A percentile compares a stretch with the other conserved stretches of the same genome.
Conservation (phyloP, 148 eudicot species). For the Rhododendron griersonianum region DNA sequence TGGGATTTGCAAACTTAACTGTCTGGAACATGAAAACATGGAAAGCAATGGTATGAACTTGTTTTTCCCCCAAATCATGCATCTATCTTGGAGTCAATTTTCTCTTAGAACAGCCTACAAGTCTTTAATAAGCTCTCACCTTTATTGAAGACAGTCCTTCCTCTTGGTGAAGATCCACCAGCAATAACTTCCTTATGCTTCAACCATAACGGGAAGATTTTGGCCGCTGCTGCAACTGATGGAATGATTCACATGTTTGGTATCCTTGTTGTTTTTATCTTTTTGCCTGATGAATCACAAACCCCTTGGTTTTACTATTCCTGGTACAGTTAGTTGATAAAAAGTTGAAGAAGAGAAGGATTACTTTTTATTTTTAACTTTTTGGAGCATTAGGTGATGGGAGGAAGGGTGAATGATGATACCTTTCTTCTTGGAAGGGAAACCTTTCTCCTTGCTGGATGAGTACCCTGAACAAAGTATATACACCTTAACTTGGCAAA, state of each 20-base stretch:
- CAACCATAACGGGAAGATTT: slow-evolving; percentile 96
- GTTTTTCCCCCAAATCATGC: slow-evolving; percentile 10
- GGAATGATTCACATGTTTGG: slow-evolving; percentile 99
- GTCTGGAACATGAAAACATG: slow-evolving; percentile 99
- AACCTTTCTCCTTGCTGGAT: neutral
- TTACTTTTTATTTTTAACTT: neutral
- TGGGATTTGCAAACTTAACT: slow-evolving; percentile 76
- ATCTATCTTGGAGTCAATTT: neutral
- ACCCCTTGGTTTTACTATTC: neutral
- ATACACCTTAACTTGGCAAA: slow-evolving; percentile 41
- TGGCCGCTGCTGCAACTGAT: slow-evolving; percentile 98
- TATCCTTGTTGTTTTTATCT: slow-evolving; percentile 47
- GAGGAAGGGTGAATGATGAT: neutral
- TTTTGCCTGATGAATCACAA: neutral
- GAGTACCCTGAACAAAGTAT: neutral
- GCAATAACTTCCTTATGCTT: slow-evolving; percentile 89
- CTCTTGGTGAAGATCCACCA: slow-evolving; percentile 98
- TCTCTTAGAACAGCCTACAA: slow-evolving; percentile 10
- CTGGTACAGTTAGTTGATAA: neutral
- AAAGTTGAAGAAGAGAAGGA: neutral
- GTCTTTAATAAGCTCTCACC: slow-evolving; percentile 27
- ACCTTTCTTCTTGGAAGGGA: neutral
- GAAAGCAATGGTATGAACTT: slow-evolving; percentile 82
- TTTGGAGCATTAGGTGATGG: neutral
- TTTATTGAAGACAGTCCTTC: slow-evolving; percentile 91